Evolutionary conservation across 1,284 basidiomycete genomes (phyloP), one percentile per base, ranked within the genome.

Genomic region (Fomitopsis schrenkii): DNA sequence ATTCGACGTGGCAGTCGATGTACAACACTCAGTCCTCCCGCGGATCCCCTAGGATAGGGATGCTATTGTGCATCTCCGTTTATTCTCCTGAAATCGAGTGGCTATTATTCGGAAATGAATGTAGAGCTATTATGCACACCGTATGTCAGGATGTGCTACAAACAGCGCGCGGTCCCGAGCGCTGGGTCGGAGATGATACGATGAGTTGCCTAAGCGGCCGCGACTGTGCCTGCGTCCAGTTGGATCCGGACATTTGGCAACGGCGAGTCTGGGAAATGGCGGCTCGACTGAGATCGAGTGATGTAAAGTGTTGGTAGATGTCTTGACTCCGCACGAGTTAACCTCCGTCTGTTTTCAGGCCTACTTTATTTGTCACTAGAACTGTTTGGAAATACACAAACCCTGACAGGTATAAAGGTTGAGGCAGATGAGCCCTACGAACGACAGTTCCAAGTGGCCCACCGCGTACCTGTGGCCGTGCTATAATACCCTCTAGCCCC

Each of bases 341-440:
- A 61, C 38, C 40, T 41, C 54, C 17, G 33, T 41, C 41, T 38
- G 33, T 19, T 50, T 42, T 19, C 41, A 48, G 54, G 45, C 57
- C 41, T 40, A 44, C 40, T 45, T 58, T 41, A 59, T 62, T 62
- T 56, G 61, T 62, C 61, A 59, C 40, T 55, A 19, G 38, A 12
- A n/a, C 19, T 45, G 38, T 33, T 60, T 52, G 55, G 54, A 57
- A 60, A 50, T 57, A 44, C 46, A 41, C 28, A 33, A 14, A 26
- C n/a, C 35, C 59, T 44, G 55, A 50, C 45, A 36, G 44, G 55
- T 60, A 60, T 60, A 60, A 60, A 41, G 46, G 45, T 26, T 19
- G 14, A 46, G 44, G 28, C 52, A 54, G 52, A 12, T 19, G 17
- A 2, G 9, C 2, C 38, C 17, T 54, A 17, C 35, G 17, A 30